Percentiles rank a stretch among this genome's conserved stretches.
These are phyloP conservation scores for Trichophyton rubrum DNA, from an alignment of 2,329 filamentous ascomycete species.

Conservation along the genomic window DNA sequence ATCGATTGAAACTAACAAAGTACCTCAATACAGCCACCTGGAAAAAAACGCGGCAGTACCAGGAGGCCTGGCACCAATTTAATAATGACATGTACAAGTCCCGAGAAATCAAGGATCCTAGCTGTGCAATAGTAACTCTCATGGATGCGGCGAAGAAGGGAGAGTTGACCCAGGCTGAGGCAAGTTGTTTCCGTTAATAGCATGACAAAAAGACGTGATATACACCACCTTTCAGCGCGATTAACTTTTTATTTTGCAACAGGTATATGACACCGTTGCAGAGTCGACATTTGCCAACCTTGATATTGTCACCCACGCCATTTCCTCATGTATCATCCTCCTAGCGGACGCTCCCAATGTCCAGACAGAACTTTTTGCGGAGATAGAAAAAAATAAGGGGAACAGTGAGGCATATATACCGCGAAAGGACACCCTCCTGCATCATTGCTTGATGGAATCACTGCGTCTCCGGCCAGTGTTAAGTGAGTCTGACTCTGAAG, in stretches of 20 bases:
- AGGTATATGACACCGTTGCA: constrained; percentile 32
- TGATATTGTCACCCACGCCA: constrained; percentile 33
- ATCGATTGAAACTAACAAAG: neutral
- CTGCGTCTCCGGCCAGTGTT: constrained; percentile 19
- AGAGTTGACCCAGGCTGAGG: neutral
- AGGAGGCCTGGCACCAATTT: neutral
- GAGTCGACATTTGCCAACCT: constrained; percentile 38
- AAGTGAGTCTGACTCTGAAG: neutral
- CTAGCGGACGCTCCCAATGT: constrained; percentile 24
- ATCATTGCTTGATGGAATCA: constrained; percentile 31
- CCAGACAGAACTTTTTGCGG: neutral
- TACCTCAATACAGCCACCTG: neutral
- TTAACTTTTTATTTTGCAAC: neutral
- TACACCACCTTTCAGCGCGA: too few relatives aligned
- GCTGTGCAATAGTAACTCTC: neutral
- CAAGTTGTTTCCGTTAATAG: neutral
- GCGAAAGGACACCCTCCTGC: constrained; percentile 15
- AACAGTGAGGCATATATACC: neutral
- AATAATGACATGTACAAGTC: neutral
- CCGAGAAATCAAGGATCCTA: neutral
- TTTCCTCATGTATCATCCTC: constrained; percentile 34
- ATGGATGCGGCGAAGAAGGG: neutral
- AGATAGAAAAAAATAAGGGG: neutral
- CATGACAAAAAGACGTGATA: neutral
- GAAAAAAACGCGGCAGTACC: neutral